These are phyloP conservation scores for Globisporangium ultimum DNA, from an alignment of 352 stramenopile species.

Conservation along the genomic window DNA sequence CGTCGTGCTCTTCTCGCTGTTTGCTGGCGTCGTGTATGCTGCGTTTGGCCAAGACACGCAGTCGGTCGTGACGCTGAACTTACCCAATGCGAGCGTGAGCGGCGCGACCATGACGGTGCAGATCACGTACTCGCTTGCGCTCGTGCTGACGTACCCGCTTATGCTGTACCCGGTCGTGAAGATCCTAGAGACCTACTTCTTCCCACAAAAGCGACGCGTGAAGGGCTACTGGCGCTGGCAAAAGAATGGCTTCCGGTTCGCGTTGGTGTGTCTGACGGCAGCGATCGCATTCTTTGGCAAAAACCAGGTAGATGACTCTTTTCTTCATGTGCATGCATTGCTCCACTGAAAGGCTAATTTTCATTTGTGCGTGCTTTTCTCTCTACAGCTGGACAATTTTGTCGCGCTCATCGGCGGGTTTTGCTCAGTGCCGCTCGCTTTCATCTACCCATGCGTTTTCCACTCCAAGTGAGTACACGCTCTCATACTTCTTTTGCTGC, in stretches of 20 bases:
- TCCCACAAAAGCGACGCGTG: constrained; percentile 26
- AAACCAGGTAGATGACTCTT: constrained; percentile 25
- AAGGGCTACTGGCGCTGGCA: constrained; percentile 68
- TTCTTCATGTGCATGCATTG: neutral
- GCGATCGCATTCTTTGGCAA: constrained; percentile 64
- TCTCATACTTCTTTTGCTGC: neutral
- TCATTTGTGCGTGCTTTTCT: neutral
- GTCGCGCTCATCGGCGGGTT: constrained; percentile 70
- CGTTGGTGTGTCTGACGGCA: constrained; percentile 56
- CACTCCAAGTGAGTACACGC: constrained; percentile 32
- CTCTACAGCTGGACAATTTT: constrained; percentile 50
- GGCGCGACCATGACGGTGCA: constrained; percentile 60
- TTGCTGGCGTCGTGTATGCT: constrained; percentile 52
- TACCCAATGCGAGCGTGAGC: constrained; percentile 48
- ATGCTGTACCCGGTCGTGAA: constrained; percentile 73
- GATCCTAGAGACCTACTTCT: constrained; percentile 66
- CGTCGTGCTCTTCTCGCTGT: constrained; percentile 49
- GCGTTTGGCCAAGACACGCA: constrained; percentile 49
- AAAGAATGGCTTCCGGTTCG: constrained; percentile 65
- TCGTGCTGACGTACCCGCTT: constrained; percentile 68
- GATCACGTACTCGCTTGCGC: constrained; percentile 58
- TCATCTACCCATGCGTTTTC: constrained; percentile 73
- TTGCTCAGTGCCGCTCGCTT: constrained; percentile 66
- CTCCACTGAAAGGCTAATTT: neutral
- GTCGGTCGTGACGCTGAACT: constrained; percentile 58